Percentiles rank a stretch among this genome's conserved stretches.
phyloP scores from a whole-genome alignment of 208 protist species.

The Acanthamoeba sp. region DNA sequence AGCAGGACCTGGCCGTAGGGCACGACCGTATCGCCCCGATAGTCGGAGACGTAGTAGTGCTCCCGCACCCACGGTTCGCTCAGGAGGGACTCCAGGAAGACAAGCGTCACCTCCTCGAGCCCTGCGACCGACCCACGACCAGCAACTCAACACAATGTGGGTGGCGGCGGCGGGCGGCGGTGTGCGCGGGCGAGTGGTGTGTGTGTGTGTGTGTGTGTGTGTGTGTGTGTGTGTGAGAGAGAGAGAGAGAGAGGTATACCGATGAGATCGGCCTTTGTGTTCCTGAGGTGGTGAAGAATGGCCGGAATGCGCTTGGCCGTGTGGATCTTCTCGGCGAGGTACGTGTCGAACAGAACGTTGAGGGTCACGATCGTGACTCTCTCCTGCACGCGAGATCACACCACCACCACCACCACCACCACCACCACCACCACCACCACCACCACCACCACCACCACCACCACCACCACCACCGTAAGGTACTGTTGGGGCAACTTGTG shows the following conservation, averaged over 20 bases:
- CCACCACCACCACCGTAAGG: neutral
- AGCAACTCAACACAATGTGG: too few species aligned
- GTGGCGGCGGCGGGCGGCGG: too few species aligned
- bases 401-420: neutral
- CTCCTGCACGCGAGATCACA: neutral
- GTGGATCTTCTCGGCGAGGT: slow-evolving; percentile 50
- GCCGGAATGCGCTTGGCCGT: slow-evolving; percentile 53
- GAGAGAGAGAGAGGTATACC: neutral
- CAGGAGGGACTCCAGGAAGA: slow-evolving; percentile 60
- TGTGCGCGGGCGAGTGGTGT: too few species aligned
- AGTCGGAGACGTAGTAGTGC: slow-evolving; percentile 67
- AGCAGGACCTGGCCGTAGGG: slow-evolving; percentile 72
- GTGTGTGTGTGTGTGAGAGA: too few species aligned
- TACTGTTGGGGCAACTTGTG: too few species aligned
- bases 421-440: neutral
- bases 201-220: too few species aligned
- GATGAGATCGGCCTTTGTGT: slow-evolving; percentile 66
- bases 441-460: neutral
- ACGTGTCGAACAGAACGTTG: slow-evolving; percentile 71
- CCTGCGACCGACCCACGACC: neutral
- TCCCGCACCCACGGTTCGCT: slow-evolving; percentile 53
- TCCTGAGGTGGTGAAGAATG: slow-evolving; percentile 45
- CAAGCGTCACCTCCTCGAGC: slow-evolving; percentile 63
- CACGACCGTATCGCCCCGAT: slow-evolving; percentile 11
- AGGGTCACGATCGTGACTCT: slow-evolving; percentile 41